Evolutionary conservation across 257 asterid genomes (phyloP).

Genomic region (Lycium ferocissimum): DNA sequence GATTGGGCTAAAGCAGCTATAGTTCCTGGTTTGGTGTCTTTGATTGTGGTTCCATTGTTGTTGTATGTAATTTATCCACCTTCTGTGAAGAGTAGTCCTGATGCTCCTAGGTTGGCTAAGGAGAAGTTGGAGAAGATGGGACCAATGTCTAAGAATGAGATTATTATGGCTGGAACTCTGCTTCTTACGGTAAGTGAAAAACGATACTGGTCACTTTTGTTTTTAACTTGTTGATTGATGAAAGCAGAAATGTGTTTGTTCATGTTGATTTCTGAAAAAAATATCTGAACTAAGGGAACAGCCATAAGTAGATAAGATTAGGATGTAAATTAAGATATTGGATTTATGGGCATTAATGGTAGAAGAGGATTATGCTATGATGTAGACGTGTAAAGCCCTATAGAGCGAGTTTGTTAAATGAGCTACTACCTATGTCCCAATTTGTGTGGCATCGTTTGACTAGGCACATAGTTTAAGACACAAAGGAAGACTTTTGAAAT

Average conservation of each 20-base stretch:
- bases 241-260: not conserved
- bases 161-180: conserved; percentile 94
- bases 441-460: too few relatives aligned
- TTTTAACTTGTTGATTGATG: not conserved
- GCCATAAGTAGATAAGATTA: not conserved
- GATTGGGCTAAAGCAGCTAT: conserved; percentile 99
- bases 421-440: too few relatives aligned
- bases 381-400: not conserved
- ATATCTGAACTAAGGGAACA: not conserved
- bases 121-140: conserved; percentile 94
- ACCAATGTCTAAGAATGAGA: conserved; percentile 89
- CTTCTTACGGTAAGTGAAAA: conserved; percentile 70
- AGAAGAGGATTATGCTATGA: not conserved
- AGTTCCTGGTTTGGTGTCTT: conserved; percentile 86
- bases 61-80: conserved; percentile 87
- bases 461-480: too few relatives aligned
- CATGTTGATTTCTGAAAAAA: not conserved
- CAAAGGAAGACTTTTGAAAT: too few relatives aligned
- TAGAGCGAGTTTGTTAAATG: not conserved
- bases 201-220: not conserved
- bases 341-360: not conserved
- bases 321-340: not conserved
- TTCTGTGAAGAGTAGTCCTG: conserved; percentile 84
- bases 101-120: conserved; percentile 93
- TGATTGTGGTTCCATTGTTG: conserved; percentile 78